These are phyloP conservation scores for Carex arenaria DNA, from an alignment of 202 grass and related monocot genomes.

Conservation along the genomic window DNA sequence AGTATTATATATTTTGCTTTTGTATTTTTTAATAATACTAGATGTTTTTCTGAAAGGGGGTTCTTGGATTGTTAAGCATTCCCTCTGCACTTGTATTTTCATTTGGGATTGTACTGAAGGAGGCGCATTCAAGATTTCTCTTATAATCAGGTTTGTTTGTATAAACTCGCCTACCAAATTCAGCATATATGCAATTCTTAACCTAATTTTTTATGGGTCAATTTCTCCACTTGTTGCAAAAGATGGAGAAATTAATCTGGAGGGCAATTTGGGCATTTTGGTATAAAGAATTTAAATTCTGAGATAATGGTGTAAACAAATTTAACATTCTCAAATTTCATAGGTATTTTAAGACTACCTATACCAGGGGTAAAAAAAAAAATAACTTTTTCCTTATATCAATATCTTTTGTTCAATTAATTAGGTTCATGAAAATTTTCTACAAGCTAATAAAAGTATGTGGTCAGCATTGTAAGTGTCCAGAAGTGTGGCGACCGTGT, in stretches of 20 bases:
- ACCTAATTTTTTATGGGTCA: neutral
- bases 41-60: constrained; percentile 39
- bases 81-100: constrained; percentile 57
- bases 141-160: constrained; percentile 48
- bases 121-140: constrained; percentile 36
- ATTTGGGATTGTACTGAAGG: constrained; percentile 63
- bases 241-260: neutral
- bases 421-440: constrained; percentile 65
- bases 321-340: neutral
- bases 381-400: neutral
- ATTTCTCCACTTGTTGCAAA: neutral
- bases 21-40: neutral
- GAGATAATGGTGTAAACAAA: neutral
- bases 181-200: neutral
- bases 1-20: neutral
- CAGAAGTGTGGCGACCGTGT: constrained; percentile 68
- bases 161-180: neutral
- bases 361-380: neutral
- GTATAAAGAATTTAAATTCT: constrained; percentile 26
- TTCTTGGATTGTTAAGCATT: constrained; percentile 69
- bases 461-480: constrained; percentile 51
- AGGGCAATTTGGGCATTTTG: neutral
- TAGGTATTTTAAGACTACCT: neutral
- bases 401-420: constrained; percentile 30
- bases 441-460: constrained; percentile 46